phyloP scores from a whole-genome alignment of 148 eudicot genomes.

The Vaccinium myrtillus region DNA sequence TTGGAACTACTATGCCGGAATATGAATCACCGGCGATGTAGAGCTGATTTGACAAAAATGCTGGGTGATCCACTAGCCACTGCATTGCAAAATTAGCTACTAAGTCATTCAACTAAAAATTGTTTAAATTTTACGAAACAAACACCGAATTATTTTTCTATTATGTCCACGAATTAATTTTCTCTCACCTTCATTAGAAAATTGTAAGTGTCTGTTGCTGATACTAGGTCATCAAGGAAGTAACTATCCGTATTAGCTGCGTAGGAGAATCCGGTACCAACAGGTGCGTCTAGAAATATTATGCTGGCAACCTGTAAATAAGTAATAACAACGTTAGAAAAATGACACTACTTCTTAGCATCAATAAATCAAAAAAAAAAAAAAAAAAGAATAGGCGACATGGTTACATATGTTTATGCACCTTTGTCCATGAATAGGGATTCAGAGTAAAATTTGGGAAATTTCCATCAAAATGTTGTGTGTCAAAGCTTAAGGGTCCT shows the following conservation, averaged over 20 bases:
- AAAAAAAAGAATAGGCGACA: background rate
- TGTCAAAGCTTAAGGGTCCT: conserved; percentile 16
- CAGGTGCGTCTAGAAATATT: conserved; percentile 19
- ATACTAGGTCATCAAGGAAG: background rate
- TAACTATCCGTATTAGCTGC: background rate
- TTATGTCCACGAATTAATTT: no score
- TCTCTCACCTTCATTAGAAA: conserved; percentile 10
- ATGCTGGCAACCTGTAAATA: conserved; percentile 12
- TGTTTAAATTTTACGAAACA: no score
- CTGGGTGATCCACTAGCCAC: no score
- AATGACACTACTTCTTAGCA: no score
- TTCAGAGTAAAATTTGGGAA: conserved; percentile 10
- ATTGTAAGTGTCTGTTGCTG: background rate
- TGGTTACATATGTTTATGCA: background rate
- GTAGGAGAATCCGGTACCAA: conserved; percentile 19
- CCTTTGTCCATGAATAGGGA: conserved; percentile 23
- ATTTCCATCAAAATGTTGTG: background rate
- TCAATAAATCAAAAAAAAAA: no score
- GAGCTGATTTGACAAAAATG: no score
- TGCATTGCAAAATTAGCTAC: no score
- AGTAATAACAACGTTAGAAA: no score
- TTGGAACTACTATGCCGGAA: no score
- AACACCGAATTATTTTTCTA: no score
- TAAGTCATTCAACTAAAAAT: no score
- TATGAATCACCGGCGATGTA: no score